Base-by-base conservation (phyloP, 805 yeast genomes). In the Suhomyces sp. region DNA sequence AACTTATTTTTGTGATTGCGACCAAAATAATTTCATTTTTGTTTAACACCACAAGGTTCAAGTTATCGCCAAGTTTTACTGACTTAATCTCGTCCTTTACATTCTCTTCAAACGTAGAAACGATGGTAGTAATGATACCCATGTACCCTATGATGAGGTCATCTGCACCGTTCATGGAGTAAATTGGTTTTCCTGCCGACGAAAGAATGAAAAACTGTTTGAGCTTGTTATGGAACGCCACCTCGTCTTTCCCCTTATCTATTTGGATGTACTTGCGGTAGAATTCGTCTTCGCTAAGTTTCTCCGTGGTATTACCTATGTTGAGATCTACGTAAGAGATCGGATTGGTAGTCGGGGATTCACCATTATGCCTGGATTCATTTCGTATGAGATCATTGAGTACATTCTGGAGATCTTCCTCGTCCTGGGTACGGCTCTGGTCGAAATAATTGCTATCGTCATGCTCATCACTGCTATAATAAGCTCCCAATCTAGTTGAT, bases 121-220 rank as follows among this genome's bases (percentile, higher is more conserved):
- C 78, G 6, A 91, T 80, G 0, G 97, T 89, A 57, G 91, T 92
- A 2, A 91, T 79, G 1, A 91, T 74, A 0, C 96, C 97, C 72
- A 86, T 82, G 60, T 86, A 86, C 0, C 89, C 86, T 43, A 87
- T 69, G 2, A 86, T 74, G 13, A 83, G 67, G 35, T 83, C 85
- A 49, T 88, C 92, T 2, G 82, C 72, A 2, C 94, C 96, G 63
- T 84, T 82, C 76, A 85, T 74, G 1, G 96, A 82, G 66, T 86
- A 91, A 5, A 91, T 85, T 2, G 96, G 96, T 64, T 91, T 91
- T 0, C 97, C 97, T 1, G 97, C 96, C 2, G 84, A 72, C 0
- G 96, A 87, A 8, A 91, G 72, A 3, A 91, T 81, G 58, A 89
- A 86, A 61, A 86, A 88, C 53, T 90, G 96, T 64, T 89, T 90